Conservation (phyloP, 805 yeast species). For the Candida dajiaensis region DNA sequence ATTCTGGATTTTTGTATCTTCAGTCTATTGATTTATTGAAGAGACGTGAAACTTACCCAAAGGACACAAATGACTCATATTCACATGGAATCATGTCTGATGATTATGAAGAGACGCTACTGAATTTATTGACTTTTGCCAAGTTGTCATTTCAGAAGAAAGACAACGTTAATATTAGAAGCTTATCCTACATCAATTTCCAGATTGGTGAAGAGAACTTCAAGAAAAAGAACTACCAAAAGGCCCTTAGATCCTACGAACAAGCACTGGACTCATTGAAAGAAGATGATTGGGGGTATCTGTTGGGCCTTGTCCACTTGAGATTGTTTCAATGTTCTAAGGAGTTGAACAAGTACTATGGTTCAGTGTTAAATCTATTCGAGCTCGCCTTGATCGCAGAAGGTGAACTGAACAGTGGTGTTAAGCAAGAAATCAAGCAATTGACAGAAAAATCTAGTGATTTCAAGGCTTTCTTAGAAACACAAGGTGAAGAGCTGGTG, state of each 20-base stretch:
- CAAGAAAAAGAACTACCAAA: slow-evolving; percentile 27
- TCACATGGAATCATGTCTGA: not conserved
- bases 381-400: slow-evolving; percentile 27
- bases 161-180: slow-evolving; percentile 29
- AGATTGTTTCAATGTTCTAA: slow-evolving; percentile 35
- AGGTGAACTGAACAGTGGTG: not conserved
- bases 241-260: slow-evolving; percentile 37
- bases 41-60: slow-evolving; percentile 13
- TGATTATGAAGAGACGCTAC: slow-evolving; percentile 13
- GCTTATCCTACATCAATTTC: slow-evolving; percentile 39
- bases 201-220: slow-evolving; percentile 46
- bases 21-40: slow-evolving; percentile 31
- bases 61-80: slow-evolving; percentile 14
- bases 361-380: slow-evolving; percentile 27
- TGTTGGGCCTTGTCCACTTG: slow-evolving; percentile 28
- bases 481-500: slow-evolving; percentile 7
- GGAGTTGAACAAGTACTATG: slow-evolving; percentile 26
- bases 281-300: slow-evolving; percentile 35
- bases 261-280: slow-evolving; percentile 32
- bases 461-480: slow-evolving; percentile 3
- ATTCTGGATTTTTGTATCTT: slow-evolving; percentile 37
- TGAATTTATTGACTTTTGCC: slow-evolving; percentile 30
- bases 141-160: slow-evolving; percentile 32
- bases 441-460: slow-evolving; percentile 1
- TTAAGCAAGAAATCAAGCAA: not conserved